Evolutionary conservation across 164 flowering plant species (phyloP).

Genomic region (Vitis labrusca): DNA sequence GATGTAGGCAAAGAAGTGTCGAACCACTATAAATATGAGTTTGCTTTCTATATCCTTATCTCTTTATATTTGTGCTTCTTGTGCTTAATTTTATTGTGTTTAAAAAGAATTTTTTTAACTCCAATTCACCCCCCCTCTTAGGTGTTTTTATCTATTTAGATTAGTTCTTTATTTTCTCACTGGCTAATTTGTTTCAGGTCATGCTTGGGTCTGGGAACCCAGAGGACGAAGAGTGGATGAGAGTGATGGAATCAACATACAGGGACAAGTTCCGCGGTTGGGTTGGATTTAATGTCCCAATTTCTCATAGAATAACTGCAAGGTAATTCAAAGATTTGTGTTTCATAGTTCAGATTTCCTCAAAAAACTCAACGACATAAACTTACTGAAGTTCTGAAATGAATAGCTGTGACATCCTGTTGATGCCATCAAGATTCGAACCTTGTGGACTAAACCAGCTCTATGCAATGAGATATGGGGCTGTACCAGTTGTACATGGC

Average conservation of each 20-base stretch:
- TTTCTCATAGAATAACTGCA: constrained; percentile 90
- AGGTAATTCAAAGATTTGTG: constrained; percentile 51
- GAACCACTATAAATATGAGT: too few species aligned
- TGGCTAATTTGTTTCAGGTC: constrained; percentile 46
- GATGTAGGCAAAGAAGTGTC: too few species aligned
- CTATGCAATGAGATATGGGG: constrained; percentile 97
- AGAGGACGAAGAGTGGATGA: constrained; percentile 86
- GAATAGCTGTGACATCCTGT: constrained; percentile 83
- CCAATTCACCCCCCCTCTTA: too few species aligned
- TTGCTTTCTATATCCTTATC: too few species aligned
- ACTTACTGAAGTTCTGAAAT: constrained; percentile 14
- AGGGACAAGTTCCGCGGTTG: constrained; percentile 87
- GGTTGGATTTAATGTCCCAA: constrained; percentile 93
- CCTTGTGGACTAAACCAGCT: constrained; percentile 96
- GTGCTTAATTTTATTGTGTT: too few species aligned
- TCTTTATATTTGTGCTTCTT: too few species aligned
- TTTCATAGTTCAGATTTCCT: neutral
- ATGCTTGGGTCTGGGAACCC: constrained; percentile 96
- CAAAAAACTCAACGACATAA: neutral
- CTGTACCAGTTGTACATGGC: constrained; percentile 87
- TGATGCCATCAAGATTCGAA: constrained; percentile 98
- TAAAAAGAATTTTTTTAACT: too few species aligned
- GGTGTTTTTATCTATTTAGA: neutral
- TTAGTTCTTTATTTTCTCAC: too few species aligned
- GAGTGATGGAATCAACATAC: constrained; percentile 53